Percentiles rank a stretch among this genome's conserved stretches.
Evolutionary conservation across 2,329 filamentous ascomycete genomes (phyloP).

Genomic region (Beauveria medogensis): DNA sequence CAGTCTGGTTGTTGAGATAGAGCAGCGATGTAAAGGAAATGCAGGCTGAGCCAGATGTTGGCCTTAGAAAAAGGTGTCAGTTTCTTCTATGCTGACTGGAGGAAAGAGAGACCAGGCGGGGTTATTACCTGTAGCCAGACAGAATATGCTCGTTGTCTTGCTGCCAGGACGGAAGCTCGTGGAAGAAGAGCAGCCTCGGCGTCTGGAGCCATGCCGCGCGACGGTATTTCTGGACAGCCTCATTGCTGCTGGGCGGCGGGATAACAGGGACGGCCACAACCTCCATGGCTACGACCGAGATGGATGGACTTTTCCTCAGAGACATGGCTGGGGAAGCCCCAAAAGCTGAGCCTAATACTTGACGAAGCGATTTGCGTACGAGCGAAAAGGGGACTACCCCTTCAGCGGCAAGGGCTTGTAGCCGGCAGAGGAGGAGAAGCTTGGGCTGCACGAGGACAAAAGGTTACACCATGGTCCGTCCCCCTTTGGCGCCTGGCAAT

Average conservation of each 20-base stretch:
- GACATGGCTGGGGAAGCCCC: neutral
- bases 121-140: slow-evolving; percentile 5
- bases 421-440: too few relatives aligned
- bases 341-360: too few relatives aligned
- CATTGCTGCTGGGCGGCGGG: neutral
- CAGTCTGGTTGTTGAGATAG: slow-evolving; percentile 13
- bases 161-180: slow-evolving; percentile 7
- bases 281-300: neutral
- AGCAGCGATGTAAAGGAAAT: slow-evolving; percentile 8
- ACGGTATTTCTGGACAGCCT: neutral
- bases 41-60: slow-evolving; percentile 10
- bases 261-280: neutral
- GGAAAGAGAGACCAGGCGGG: too few relatives aligned
- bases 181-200: slow-evolving; percentile 7
- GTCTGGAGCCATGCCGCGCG: slow-evolving; percentile 1
- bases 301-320: neutral
- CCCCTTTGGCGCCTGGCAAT: too few relatives aligned
- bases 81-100: too few relatives aligned
- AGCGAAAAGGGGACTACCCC: too few relatives aligned
- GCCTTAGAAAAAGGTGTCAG: too few relatives aligned
- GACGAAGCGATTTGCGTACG: too few relatives aligned
- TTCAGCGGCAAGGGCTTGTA: too few relatives aligned
- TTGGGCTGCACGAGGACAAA: too few relatives aligned
- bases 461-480: too few relatives aligned
- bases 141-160: slow-evolving; percentile 11